Percentiles rank a stretch among this genome's conserved stretches.
These are phyloP conservation scores for Pseudocercospora fuligena DNA, from an alignment of 2,329 filamentous ascomycete species.

Conservation along the genomic window DNA sequence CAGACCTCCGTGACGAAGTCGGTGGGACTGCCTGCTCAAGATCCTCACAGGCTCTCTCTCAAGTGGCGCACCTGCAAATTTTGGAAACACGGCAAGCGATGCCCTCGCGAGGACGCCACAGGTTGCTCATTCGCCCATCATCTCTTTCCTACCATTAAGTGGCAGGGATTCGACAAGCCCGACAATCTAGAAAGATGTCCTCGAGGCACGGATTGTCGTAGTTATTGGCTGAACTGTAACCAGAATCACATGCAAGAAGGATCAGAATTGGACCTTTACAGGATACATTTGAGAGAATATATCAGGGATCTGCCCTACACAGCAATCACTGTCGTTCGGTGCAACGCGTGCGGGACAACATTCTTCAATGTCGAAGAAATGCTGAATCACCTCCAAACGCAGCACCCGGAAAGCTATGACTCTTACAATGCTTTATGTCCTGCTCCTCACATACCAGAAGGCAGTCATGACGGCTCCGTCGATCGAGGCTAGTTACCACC, in stretches of 20 bases:
- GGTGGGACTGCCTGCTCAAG: not conserved
- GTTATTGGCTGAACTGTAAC: not conserved
- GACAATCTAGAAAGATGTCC: not conserved
- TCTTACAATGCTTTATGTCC: not conserved
- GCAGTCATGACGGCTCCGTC: not conserved
- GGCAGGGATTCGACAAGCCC: not conserved
- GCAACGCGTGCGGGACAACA: not conserved
- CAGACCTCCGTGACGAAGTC: not conserved
- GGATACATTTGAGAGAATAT: not conserved
- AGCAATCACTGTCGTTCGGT: not conserved
- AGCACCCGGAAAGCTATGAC: not conserved
- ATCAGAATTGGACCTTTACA: not conserved
- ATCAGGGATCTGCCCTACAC: not conserved
- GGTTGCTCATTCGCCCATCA: not conserved
- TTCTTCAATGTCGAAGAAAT: not conserved
- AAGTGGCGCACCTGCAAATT: not conserved
- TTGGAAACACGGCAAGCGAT: not conserved
- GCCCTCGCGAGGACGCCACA: not conserved
- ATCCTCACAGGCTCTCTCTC: too few species aligned
- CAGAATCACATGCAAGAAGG: not conserved
- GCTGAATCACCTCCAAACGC: not conserved
- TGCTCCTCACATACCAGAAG: not conserved
- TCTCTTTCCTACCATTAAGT: not conserved
- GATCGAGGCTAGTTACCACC: not conserved
- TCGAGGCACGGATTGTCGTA: not conserved